A percentile compares a stretch with the other conserved stretches of the same genome.
Evolutionary conservation across 495 filamentous ascomycete genomes (phyloP).

Genomic region (Rhizodiscina lignyota): DNA sequence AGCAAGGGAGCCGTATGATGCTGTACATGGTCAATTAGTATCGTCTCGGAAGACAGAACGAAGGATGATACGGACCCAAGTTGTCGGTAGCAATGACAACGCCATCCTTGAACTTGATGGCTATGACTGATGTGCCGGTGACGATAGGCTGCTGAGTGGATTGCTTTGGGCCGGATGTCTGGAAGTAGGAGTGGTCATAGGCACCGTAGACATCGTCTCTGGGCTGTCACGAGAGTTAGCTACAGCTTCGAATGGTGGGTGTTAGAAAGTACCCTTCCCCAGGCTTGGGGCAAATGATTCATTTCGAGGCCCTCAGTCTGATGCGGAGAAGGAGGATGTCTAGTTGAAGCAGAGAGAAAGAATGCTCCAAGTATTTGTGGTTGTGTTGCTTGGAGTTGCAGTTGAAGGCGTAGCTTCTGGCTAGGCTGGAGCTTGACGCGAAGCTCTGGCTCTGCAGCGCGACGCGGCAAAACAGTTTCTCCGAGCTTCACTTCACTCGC

Average conservation of each 20-base stretch:
- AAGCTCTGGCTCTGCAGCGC: not conserved
- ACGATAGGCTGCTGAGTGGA: constrained; percentile 86
- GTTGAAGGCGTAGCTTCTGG: not conserved
- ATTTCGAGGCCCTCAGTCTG: constrained; percentile 28
- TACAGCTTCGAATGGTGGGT: constrained; percentile 5
- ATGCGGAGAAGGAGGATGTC: not conserved
- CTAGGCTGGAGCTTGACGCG: not conserved
- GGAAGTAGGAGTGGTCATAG: constrained; percentile 75
- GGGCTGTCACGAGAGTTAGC: constrained; percentile 37
- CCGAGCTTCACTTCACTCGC: too few relatives aligned
- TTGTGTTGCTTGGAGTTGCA: not conserved
- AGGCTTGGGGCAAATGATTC: constrained; percentile 91
- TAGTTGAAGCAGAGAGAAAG: not conserved
- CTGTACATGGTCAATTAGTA: constrained; percentile 27
- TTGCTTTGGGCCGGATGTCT: constrained; percentile 50
- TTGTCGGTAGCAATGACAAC: constrained; percentile 96
- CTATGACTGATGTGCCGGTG: constrained; percentile 89
- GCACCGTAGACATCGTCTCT: constrained; percentile 89
- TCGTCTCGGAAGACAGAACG: constrained; percentile 1
- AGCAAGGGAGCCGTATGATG: constrained; percentile 92
- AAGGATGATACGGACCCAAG: constrained; percentile 43
- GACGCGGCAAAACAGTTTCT: too few relatives aligned
- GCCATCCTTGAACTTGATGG: constrained; percentile 86
- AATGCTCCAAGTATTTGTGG: not conserved
- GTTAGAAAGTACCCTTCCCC: constrained; percentile 78